These are phyloP conservation scores for Diaporthe humulicola DNA, from an alignment of 2,329 filamentous ascomycete species.

Conservation along the genomic window DNA sequence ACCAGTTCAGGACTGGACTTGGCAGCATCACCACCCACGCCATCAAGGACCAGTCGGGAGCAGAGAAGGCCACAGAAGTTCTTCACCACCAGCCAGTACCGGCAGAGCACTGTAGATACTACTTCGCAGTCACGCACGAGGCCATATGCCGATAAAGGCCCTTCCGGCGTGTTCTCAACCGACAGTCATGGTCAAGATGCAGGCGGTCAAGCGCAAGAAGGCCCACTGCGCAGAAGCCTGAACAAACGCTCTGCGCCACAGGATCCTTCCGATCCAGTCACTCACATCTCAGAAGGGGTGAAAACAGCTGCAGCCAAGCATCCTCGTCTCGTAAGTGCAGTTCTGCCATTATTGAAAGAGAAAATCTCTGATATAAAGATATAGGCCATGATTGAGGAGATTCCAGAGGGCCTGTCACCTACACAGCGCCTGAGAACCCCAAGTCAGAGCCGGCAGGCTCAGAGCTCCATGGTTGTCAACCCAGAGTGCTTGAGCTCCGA, in stretches of 20 bases:
- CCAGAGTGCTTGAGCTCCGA: not conserved
- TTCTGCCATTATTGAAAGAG: no score
- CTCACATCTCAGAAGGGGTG: not conserved
- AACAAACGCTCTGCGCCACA: not conserved
- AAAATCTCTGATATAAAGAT: not conserved
- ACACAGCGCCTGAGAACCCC: constrained; percentile 32
- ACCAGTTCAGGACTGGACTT: not conserved
- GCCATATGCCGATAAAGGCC: not conserved
- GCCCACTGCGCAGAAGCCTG: not conserved
- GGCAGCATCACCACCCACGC: not conserved
- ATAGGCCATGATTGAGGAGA: constrained; percentile 27
- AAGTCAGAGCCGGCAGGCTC: not conserved
- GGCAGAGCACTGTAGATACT: not conserved
- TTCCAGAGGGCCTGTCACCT: constrained; percentile 25
- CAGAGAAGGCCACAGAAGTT: not conserved
- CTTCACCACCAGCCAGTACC: not conserved
- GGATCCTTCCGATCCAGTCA: no score
- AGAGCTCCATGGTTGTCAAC: not conserved
- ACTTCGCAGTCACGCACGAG: not conserved
- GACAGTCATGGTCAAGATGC: not conserved
- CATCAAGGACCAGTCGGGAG: not conserved
- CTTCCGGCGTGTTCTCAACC: not conserved
- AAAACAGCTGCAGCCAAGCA: not conserved
- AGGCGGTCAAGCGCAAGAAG: not conserved
- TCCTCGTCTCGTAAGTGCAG: constrained; percentile 7